Evolutionary conservation across 2,329 filamentous ascomycete species (phyloP).

Genomic region (Tolypocladium tundrense): DNA sequence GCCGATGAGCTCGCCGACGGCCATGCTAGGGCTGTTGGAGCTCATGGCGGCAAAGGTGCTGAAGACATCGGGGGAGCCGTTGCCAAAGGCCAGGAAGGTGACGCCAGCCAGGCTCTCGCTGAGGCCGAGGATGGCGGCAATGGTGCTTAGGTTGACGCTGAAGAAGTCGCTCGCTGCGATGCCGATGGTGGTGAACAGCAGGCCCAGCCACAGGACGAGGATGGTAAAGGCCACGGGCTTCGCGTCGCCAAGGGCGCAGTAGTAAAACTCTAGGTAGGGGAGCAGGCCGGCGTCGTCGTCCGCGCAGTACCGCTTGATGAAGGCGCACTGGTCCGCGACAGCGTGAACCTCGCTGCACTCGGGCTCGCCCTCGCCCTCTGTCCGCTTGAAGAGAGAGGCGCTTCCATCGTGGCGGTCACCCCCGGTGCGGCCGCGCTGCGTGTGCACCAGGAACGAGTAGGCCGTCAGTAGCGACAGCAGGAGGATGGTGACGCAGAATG

Average conservation of each 20-base stretch:
- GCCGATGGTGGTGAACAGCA: conserved; percentile 93
- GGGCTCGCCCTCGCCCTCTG: conserved; percentile 30
- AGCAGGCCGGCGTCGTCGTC: conserved; percentile 87
- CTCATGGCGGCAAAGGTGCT: conserved; percentile 98
- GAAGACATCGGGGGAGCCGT: conserved; percentile 96
- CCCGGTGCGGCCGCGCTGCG: conserved; percentile 5
- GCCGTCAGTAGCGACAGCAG: conserved; percentile 35
- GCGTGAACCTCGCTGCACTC: conserved; percentile 74
- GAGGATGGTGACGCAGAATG: conserved; percentile 37
- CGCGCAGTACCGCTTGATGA: conserved; percentile 69
- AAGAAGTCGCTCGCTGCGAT: conserved; percentile 98
- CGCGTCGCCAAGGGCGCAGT: conserved; percentile 60
- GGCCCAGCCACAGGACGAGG: conserved; percentile 70
- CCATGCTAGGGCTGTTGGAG: conserved; percentile 93
- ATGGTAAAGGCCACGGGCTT: conserved; percentile 72
- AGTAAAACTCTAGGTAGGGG: conserved; percentile 84
- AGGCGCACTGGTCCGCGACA: conserved; percentile 74
- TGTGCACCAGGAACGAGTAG: conserved; percentile 29
- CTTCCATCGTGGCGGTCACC: conserved; percentile 2
- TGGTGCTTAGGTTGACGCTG: conserved; percentile 91
- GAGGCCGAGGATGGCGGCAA: conserved; percentile 78
- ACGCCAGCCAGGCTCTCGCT: conserved; percentile 95
- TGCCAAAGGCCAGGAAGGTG: conserved; percentile 92
- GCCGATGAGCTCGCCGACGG: conserved; percentile 87
- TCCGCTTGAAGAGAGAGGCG: conserved; percentile 14